Base-by-base conservation (phyloP, 495 filamentous ascomycete genomes). In the Aspergillus bertholletiae region DNA sequence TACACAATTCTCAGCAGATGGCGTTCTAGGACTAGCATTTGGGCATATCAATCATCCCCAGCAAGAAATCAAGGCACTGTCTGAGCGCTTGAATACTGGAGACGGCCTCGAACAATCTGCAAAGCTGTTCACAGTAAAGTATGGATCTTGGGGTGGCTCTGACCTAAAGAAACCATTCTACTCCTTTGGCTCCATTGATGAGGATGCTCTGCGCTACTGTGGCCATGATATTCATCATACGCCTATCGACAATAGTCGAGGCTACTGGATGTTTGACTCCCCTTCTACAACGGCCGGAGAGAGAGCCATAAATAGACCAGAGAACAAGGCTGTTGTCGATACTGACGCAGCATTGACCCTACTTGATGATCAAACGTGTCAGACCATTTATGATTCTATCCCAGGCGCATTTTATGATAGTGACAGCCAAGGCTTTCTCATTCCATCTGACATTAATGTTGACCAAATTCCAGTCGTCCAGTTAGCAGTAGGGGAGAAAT, bases 311-410 rank as follows among this genome's bases (percentile, higher is more conserved):
- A 20, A 65, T 4, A 76, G 80, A 9, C 63, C 74, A n/a, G 78
- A 77, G 23, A 92, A 90, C 71, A 87, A 74, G n/a, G 87, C 88
- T 49, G 90, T 92, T 53, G 86, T 85, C 44, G 88, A 92, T 67
- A 92, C 88, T 3, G 88, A 87, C 53, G 90, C 88, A 32, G 88
- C 87, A 1, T 78, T 92, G 46, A 82, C 83, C 2, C 80, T 92
- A 43, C 72, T 92, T 27, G 79, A 84, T 46, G 88, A 92, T 66
- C 63, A 61, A 3, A 77, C 81, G 17, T 87, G 83, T 67, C 70
- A 87, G 57, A 83, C 80, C 11, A 78, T 93, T 60, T 93, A 93
- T 66, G 71, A 76, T 48, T 74, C 82, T 34, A 89, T 93, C 55
- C 80, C 81, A n/a, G 86, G 86, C 4, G 78, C 86, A 7, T 72